phyloP scores from a whole-genome alignment of 176 grass and related monocot species.

The Elymus sibiricus region DNA sequence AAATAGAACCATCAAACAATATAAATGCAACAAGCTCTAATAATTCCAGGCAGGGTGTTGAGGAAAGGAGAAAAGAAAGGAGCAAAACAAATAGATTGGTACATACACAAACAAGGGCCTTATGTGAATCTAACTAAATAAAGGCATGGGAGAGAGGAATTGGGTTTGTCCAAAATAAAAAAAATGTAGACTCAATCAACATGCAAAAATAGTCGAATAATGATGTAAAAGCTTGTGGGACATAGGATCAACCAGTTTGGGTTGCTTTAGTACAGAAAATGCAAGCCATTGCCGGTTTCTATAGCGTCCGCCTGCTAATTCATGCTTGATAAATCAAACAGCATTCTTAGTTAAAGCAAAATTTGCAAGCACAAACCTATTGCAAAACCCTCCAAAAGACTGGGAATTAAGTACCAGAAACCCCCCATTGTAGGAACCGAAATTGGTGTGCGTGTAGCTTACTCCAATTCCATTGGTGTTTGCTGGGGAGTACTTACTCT shows the following conservation, averaged over 20 bases:
- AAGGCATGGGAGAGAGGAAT: neutral
- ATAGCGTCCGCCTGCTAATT: neutral
- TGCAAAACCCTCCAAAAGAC: neutral
- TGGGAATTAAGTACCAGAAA: neutral
- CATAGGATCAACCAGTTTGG: neutral
- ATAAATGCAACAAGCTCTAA: neutral
- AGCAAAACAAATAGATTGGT: neutral
- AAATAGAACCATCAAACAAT: neutral
- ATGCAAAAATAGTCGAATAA: neutral
- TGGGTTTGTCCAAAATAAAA: neutral
- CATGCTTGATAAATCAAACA: neutral
- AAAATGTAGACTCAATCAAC: neutral
- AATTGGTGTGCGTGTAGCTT: neutral
- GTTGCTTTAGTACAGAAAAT: neutral
- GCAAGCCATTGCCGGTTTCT: neutral
- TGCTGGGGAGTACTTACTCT: neutral
- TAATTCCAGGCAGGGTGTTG: neutral
- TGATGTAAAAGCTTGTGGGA: neutral
- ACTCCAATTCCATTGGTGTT: neutral
- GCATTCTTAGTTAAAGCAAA: neutral
- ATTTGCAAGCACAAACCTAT: neutral
- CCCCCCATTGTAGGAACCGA: neutral
- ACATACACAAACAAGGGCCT: neutral
- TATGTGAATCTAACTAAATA: neutral
- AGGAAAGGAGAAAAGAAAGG: neutral